Conservation (phyloP, 371 early-diverging fungal genomes). For the Saksenaea vasiformis region DNA sequence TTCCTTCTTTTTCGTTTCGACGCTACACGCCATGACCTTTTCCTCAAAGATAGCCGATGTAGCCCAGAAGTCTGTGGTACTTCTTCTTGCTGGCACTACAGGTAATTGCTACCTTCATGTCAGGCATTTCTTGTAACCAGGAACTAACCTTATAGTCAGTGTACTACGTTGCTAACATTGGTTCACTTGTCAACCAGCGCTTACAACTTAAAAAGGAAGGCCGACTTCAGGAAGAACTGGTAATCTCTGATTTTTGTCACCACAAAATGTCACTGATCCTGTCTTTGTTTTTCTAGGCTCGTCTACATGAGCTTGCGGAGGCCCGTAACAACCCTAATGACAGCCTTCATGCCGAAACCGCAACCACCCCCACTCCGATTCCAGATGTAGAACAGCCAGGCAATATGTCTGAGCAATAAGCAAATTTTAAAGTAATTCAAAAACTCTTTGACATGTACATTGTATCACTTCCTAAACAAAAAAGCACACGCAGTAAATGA, state of each 20-base stretch:
- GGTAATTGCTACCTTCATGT: constrained; percentile 18
- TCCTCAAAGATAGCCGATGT: constrained; percentile 47
- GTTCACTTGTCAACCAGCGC: constrained; percentile 63
- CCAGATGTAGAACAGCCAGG: constrained; percentile 37
- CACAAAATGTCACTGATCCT: background rate
- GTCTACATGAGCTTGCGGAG: constrained; percentile 18
- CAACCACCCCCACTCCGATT: constrained; percentile 44
- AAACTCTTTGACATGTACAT: background rate
- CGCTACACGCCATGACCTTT: constrained; percentile 29
- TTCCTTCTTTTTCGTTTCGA: background rate
- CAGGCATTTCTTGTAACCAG: background rate
- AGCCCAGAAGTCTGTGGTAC: constrained; percentile 51
- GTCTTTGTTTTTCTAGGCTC: constrained; percentile 19
- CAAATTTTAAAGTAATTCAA: background rate
- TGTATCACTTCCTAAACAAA: background rate
- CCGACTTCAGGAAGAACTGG: constrained; percentile 50
- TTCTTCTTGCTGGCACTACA: constrained; percentile 49
- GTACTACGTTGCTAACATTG: constrained; percentile 82
- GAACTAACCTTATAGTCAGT: constrained; percentile 34
- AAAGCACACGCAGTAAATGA: background rate
- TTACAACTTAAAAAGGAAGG: constrained; percentile 52
- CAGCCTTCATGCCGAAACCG: constrained; percentile 43
- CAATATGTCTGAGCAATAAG: background rate
- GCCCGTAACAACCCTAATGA: background rate
- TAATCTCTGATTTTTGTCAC: constrained; percentile 12